Evolutionary conservation across 805 yeast genomes (phyloP).

Genomic region (Metschnikowia peoriensis): DNA sequence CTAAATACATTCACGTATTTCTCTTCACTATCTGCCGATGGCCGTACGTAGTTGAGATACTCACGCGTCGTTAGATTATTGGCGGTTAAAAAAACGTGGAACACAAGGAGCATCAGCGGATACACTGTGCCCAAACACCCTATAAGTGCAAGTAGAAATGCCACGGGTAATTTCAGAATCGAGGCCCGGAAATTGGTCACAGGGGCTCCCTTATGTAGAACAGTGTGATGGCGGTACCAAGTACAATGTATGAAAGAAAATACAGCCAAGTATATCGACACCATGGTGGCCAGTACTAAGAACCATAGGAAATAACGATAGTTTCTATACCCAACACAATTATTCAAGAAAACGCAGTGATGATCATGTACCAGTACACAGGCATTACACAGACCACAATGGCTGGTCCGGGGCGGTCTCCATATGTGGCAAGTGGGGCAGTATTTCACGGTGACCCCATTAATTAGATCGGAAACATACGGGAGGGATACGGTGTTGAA

Average conservation of each 20-base stretch:
- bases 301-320: conserved; percentile 37
- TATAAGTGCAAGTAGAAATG: conserved; percentile 54
- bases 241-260: conserved; percentile 17
- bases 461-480: conserved; percentile 16
- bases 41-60: conserved; percentile 47
- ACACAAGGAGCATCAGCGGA: conserved; percentile 51
- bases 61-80: conserved; percentile 73
- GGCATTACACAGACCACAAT: conserved; percentile 65
- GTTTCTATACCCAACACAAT: conserved; percentile 41
- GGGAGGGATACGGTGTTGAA: conserved; percentile 25
- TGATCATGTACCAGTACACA: conserved; percentile 71
- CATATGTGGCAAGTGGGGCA: conserved; percentile 56
- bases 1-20: conserved; percentile 36
- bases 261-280: conserved; percentile 18
- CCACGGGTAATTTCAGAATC: conserved; percentile 26
- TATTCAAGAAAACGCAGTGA: conserved; percentile 63
- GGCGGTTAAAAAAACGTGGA: conserved; percentile 54
- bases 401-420: conserved; percentile 69
- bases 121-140: conserved; percentile 47
- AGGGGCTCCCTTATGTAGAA: not conserved
- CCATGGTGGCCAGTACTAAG: conserved; percentile 21
- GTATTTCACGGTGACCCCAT: conserved; percentile 50
- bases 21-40: conserved; percentile 28
- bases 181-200: conserved; percentile 6
- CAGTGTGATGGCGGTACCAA: conserved; percentile 12